These are phyloP conservation scores for Euphorbia neoarborescens DNA, from an alignment of 441 rosid genomes.

Conservation along the genomic window DNA sequence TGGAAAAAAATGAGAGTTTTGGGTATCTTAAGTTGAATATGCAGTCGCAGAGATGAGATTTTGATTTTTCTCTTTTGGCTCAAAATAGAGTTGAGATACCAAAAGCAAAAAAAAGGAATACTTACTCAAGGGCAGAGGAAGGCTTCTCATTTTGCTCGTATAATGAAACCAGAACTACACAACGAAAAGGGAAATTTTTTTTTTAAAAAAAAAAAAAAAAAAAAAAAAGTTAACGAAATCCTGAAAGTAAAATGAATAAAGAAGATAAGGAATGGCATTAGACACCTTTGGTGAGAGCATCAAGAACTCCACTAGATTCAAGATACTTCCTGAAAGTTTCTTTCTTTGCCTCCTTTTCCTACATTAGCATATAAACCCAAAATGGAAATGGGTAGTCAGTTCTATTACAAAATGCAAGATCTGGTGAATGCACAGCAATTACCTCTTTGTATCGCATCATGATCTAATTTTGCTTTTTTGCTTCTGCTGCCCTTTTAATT, in stretches of 20 bases:
- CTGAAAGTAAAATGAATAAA: not conserved
- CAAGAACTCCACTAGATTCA: conserved; percentile 77
- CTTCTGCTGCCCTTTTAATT: conserved; percentile 12
- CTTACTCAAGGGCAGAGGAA: conserved; percentile 86
- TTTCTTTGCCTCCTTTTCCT: conserved; percentile 90
- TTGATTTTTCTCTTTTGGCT: not conserved
- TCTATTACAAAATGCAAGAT: conserved; percentile 7
- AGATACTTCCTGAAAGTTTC: conserved; percentile 84
- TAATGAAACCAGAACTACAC: conserved; percentile 63
- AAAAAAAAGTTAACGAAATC: not conserved
- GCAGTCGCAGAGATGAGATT: not conserved
- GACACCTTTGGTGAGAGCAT: conserved; percentile 74
- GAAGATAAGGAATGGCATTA: not conserved
- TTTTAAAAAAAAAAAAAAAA: no score
- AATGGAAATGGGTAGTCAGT: not conserved
- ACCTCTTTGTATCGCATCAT: conserved; percentile 64
- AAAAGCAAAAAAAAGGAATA: conserved; percentile 15
- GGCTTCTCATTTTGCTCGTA: conserved; percentile 93
- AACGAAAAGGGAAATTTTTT: not conserved
- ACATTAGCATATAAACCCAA: not conserved
- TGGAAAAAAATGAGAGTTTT: not conserved
- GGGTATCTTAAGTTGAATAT: not conserved
- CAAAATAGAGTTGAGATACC: not conserved
- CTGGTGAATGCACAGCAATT: not conserved
- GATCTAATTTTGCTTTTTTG: conserved; percentile 19